Base-by-base conservation (phyloP, 371 early-diverging fungal genomes). In the Enterospora canceri region DNA sequence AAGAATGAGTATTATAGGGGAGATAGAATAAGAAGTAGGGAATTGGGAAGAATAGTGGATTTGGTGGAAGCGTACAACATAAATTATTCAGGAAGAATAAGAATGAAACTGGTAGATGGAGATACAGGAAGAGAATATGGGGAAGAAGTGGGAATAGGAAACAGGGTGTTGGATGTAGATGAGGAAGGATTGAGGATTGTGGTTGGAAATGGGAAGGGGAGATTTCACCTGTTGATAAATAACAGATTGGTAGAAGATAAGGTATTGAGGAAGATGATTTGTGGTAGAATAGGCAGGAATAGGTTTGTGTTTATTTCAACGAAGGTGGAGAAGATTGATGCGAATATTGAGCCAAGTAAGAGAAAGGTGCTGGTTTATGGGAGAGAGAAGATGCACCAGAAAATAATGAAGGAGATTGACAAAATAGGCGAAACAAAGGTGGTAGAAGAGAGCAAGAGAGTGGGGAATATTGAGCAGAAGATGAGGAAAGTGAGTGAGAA, bases 271-370 rank as follows among this genome's bases (percentile, higher is more conserved):
- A 83, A 84, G 57, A 83, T 86, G 0, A 76, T 94, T 32, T n/a
- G n/a, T n/a, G 88, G 89, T 61, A 78, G 79, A 2, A 79, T 93
- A 0, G 94, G 92, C 73, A 56, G 83, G 1, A 85, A 88, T 76
- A 91, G 92, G 2, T 92, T 92, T 82, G 83, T 91, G 1, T 94
- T 93, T 72, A 73, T 96, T 31, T 85, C 87, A 32, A 83, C 93
- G 51, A 84, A 85, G 29, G 87, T 91, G 0, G 76, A 84, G 30
- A 85, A 85, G 59, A 87, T 95, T 0, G 97, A 97, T 79, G 95
- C 94, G 1, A 97, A 97, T 77, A 90, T 97, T 0, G 95, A 95
- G 80, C 94, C 96, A 0, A 90, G 92, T 34, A 95, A 95, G 70
- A 83, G 84, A 23, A 89, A 91, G 83, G 91, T 95, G 12, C 86